Base-by-base conservation (phyloP, 768 basidiomycete genomes). In the Clitopilus passeckerianus region DNA sequence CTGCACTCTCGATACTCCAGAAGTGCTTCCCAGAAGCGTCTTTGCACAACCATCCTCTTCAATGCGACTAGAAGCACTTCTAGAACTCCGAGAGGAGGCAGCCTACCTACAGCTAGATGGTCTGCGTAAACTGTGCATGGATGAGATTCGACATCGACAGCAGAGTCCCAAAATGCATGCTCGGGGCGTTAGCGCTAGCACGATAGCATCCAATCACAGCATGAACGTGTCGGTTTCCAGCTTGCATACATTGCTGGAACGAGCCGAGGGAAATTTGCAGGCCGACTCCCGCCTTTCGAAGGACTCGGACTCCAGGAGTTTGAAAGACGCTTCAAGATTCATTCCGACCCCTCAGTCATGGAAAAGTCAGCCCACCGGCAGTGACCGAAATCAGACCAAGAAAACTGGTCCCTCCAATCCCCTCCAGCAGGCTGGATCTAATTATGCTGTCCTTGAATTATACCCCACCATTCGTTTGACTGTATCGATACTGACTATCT, bases 31-130 rank as follows among this genome's bases (percentile, higher is more conserved):
- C 1, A 84, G 83, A 23, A 78, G 81, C 5, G 78, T 83, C 1
- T 84, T 83, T 60, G 77, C 83, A 20, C 72, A 72, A 35, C 74
- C 78, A 33, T 71, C 72, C 23, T 77, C 77, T 6, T 73, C 71
- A 16, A 66, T 77, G 1, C 83, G 83, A 9, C 74, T 91, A 18
- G 91, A 91, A 57, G 75, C 74, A 0, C 79, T 93, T 22, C 78
- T 90, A 46, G 88, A 91, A 61, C 81, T 93, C 22, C 83, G 90
- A 10, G 90, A 93, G 63, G 91, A 94, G 68, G 88, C 91, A 1
- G 75, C 76, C 43, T 91, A 85, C 66, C 83, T 93, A n/a, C 85
- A 82, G 24, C 84, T 93, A 56, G 79, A 80, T 0, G 80, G 80
- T 50, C 78, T 94, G 16, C 76, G 83, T 61, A 79, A 77, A 61